Conservation (phyloP, 495 filamentous ascomycete species). For the Daldinia decipiens region DNA sequence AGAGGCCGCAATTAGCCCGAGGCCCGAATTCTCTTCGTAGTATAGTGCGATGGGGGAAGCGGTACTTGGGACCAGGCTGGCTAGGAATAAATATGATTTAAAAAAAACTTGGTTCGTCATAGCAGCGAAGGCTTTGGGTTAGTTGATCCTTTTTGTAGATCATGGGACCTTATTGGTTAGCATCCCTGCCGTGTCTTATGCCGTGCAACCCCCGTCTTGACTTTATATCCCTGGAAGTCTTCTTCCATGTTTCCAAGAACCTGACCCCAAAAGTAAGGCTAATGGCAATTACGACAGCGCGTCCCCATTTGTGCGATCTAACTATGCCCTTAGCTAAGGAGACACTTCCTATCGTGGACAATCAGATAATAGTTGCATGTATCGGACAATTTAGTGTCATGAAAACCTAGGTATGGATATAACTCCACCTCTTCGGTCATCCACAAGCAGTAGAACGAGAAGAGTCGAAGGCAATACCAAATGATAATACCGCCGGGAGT, state of each 20-base stretch:
- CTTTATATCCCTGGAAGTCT: conserved; percentile 24
- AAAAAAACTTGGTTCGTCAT: conserved; percentile 29
- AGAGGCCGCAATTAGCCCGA: conserved; percentile 46
- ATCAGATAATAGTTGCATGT: conserved; percentile 2
- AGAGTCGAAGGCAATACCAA: background rate
- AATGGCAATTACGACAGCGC: conserved; percentile 16
- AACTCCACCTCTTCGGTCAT: background rate
- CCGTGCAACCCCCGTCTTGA: conserved; percentile 23
- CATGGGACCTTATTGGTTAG: conserved; percentile 21
- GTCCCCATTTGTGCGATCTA: conserved; percentile 1
- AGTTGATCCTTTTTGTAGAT: conserved; percentile 20
- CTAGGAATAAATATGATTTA: background rate
- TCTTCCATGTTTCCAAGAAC: conserved; percentile 21
- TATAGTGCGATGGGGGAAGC: conserved; percentile 12
- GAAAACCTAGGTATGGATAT: conserved; percentile 1
- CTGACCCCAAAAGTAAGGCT: conserved; percentile 11
- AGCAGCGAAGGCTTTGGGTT: background rate
- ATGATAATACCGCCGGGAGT: conserved; percentile 10
- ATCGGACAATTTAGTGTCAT: background rate
- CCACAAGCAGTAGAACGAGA: background rate
- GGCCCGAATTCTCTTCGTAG: conserved; percentile 35
- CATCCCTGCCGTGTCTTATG: conserved; percentile 34
- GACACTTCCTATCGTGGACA: conserved; percentile 6
- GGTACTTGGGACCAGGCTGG: conserved; percentile 12
- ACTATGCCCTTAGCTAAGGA: conserved; percentile 7